phyloP scores from a whole-genome alignment of 1,284 basidiomycete species.

The Cutaneotrichosporon mucoides region DNA sequence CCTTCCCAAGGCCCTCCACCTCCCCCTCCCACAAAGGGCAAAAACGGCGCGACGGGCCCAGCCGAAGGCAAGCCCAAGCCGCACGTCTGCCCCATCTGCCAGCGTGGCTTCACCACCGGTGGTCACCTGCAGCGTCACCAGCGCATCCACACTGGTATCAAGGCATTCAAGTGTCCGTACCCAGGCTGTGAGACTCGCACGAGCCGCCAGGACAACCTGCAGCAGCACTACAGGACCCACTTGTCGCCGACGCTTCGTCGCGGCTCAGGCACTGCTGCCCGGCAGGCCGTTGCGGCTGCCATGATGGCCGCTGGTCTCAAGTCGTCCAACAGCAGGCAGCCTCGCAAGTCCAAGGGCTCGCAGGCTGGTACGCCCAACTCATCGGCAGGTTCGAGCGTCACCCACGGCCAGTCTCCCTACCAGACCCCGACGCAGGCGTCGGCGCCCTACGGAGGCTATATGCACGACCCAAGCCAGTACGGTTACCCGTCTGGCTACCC shows the following conservation, averaged over 20 bases:
- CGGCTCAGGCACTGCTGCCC: slow-evolving; percentile 44
- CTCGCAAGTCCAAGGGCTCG: slow-evolving; percentile 45
- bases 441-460: slow-evolving; percentile 39
- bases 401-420: slow-evolving; percentile 43
- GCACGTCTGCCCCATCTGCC: slow-evolving; percentile 43
- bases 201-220: slow-evolving; percentile 45
- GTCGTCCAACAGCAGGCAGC: slow-evolving; percentile 35
- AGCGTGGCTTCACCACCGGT: slow-evolving; percentile 44
- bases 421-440: slow-evolving; percentile 37
- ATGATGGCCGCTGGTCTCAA: slow-evolving; percentile 48
- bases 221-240: slow-evolving; percentile 48
- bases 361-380: slow-evolving; percentile 40
- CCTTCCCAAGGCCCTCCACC: slow-evolving; percentile 8
- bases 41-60: slow-evolving; percentile 46
- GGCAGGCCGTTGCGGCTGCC: slow-evolving; percentile 43
- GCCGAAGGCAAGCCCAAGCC: slow-evolving; percentile 46
- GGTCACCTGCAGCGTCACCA: slow-evolving; percentile 47
- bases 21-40: slow-evolving; percentile 32
- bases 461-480: slow-evolving; percentile 37
- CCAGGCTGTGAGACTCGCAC: slow-evolving; percentile 47
- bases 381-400: slow-evolving; percentile 26
- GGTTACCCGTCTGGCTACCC: slow-evolving; percentile 31
- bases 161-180: slow-evolving; percentile 48
- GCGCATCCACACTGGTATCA: slow-evolving; percentile 47
- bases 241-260: slow-evolving; percentile 43